Evolutionary conservation across 768 basidiomycete genomes (phyloP), one percentile per base, ranked within the genome.

Genomic region (Galerina marginata): DNA sequence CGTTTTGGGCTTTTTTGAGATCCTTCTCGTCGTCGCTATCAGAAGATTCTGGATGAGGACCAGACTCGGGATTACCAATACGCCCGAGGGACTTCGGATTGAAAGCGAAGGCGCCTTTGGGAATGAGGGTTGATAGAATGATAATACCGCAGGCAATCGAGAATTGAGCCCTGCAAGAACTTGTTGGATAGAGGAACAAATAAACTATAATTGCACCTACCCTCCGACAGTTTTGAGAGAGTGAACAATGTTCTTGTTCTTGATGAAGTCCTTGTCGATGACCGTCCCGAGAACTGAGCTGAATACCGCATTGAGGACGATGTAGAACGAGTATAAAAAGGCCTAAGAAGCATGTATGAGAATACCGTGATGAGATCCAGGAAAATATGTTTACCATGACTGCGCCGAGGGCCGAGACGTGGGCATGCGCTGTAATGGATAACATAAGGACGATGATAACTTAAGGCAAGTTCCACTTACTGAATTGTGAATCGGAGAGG

Each of bases 261-360:
- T 47, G 15, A 33, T 57, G 33, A 62, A 69, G 59, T 75, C 74
- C 2, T 62, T 64, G 48, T 75, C 74, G 50, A 75, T 69, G 9
- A 75, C 72, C n/a, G 60, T 65, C 15, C 74, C 75, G 25, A 77
- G 69, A 11, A 72, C 62, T 1, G 67, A 58, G 60, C 69, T 71
- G 54, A 75, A 60, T 25, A 75, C 48, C 2, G 73, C 72, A 36
- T 70, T 70, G 33, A 72, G 48, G 15, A 75, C 72, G 42, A 76
- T 76, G 62, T 75, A 75, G 20, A 71, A 72, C 11, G 73, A 69
- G 57, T 77, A 75, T 23, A 76, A 49, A 67, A 77, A 75, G 15
- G 72, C 73, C 65, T 33, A 33, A 33, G 29, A 33, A 33, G 29
- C 29, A 33, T 7, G 29, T 33, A 33, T 33, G 29, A 33, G 29